Conservation (phyloP, 768 basidiomycete genomes). For the Termitomyces sp. region DNA sequence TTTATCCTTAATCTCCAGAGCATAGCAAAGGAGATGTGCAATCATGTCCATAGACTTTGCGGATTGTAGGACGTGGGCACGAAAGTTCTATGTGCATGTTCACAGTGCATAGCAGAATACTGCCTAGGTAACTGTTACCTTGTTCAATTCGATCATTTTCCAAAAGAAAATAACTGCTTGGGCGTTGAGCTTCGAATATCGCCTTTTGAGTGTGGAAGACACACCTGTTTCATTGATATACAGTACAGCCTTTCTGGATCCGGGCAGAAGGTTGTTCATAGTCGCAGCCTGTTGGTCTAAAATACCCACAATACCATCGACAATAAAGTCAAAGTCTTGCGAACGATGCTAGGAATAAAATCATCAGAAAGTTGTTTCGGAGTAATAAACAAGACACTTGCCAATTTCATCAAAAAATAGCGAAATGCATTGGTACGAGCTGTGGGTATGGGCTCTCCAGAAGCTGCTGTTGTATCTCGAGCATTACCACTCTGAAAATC, state of each 20-base stretch:
- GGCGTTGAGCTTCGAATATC: not conserved
- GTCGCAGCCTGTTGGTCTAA: constrained; percentile 74
- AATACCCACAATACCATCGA: constrained; percentile 64
- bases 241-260: constrained; percentile 77
- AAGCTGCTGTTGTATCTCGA: constrained; percentile 41
- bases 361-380: not conserved
- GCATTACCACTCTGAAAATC: constrained; percentile 80
- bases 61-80: constrained; percentile 72
- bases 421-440: constrained; percentile 82
- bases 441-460: constrained; percentile 48
- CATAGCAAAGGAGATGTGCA: constrained; percentile 74
- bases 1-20: constrained; percentile 89
- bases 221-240: constrained; percentile 79
- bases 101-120: not conserved
- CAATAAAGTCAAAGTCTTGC: constrained; percentile 82
- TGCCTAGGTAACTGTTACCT: constrained; percentile 41
- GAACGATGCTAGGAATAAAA: constrained; percentile 66
- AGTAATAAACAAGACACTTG: constrained; percentile 25
- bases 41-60: constrained; percentile 75
- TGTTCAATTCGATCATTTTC: constrained; percentile 92
- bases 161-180: constrained; percentile 73
- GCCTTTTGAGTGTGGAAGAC: constrained; percentile 18
- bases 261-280: constrained; percentile 72
- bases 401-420: constrained; percentile 88
- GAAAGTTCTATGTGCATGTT: constrained; percentile 68